A percentile compares a stretch with the other conserved stretches of the same genome.
Evolutionary conservation across 306 rosid genomes (phyloP).

Genomic region (Malus sylvestris): DNA sequence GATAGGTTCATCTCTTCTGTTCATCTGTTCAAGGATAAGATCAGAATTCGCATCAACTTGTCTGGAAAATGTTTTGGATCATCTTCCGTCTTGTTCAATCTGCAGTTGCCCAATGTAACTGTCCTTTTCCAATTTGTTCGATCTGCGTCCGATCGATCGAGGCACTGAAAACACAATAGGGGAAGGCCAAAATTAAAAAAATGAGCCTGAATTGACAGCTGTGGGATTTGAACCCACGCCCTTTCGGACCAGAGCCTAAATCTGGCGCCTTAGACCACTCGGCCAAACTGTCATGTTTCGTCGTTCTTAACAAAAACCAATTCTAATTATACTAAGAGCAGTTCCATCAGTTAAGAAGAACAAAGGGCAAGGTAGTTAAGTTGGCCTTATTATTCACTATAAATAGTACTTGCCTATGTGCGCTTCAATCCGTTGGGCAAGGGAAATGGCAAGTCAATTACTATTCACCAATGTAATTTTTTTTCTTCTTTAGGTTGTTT

Average conservation of each 20-base stretch:
- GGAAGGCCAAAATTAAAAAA: neutral
- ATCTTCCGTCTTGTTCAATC: conserved; percentile 11
- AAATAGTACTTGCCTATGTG: no score
- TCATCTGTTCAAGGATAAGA: neutral
- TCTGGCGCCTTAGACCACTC: conserved; percentile 98
- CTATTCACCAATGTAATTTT: no score
- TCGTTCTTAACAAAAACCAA: no score
- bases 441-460: no score
- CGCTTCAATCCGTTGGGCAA: no score
- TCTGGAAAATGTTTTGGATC: conserved; percentile 91
- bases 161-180: conserved; percentile 34
- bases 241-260: conserved; percentile 98
- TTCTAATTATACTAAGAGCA: no score
- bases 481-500: no score
- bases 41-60: conserved; percentile 32
- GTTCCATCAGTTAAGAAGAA: no score
- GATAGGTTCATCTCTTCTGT: neutral
- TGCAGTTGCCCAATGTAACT: conserved; percentile 94
- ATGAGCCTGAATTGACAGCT: conserved; percentile 33
- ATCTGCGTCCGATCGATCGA: conserved; percentile 80
- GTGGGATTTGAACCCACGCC: conserved; percentile 98
- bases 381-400: no score
- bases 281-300: conserved; percentile 61
- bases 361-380: no score
- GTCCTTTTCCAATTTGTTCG: conserved; percentile 86